A percentile compares a stretch with the other conserved stretches of the same genome.
phyloP scores from a whole-genome alignment of 73 alveolate species.

The Paramecium tetraurelia region DNA sequence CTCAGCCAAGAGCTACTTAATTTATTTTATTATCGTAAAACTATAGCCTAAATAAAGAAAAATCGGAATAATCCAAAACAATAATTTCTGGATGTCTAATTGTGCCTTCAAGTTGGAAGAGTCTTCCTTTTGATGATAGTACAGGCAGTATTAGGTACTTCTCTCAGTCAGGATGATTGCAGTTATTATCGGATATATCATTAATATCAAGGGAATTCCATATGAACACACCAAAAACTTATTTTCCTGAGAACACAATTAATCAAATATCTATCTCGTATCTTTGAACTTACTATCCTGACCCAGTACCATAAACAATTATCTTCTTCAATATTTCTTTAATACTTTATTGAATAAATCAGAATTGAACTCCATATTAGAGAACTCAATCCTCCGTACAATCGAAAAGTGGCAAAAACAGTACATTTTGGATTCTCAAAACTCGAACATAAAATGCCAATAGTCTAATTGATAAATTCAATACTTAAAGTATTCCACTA shows the following conservation, averaged over 20 bases:
- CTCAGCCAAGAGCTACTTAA: neutral
- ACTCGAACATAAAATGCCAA: neutral
- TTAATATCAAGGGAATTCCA: neutral
- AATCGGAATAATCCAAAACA: slow-evolving; percentile 25
- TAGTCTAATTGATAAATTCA: neutral
- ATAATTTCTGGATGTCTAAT: neutral
- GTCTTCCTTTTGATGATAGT: neutral
- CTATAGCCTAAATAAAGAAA: neutral
- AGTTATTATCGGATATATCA: neutral
- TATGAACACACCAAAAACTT: neutral
- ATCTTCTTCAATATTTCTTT: neutral
- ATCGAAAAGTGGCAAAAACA: neutral
- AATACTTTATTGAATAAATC: neutral
- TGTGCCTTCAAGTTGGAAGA: neutral
- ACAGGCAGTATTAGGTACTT: neutral
- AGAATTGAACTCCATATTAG: slow-evolving; percentile 11
- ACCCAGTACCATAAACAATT: neutral
- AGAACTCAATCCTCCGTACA: slow-evolving; percentile 17
- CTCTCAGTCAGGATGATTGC: neutral
- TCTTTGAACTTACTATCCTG: neutral
- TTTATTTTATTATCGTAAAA: neutral
- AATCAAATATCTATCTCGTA: neutral
- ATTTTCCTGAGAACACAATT: neutral
- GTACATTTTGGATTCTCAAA: neutral
- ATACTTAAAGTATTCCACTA: neutral